Evolutionary conservation across 192 early-diverging fungal genomes (phyloP).

Genomic region (Funneliformis geosporum): DNA sequence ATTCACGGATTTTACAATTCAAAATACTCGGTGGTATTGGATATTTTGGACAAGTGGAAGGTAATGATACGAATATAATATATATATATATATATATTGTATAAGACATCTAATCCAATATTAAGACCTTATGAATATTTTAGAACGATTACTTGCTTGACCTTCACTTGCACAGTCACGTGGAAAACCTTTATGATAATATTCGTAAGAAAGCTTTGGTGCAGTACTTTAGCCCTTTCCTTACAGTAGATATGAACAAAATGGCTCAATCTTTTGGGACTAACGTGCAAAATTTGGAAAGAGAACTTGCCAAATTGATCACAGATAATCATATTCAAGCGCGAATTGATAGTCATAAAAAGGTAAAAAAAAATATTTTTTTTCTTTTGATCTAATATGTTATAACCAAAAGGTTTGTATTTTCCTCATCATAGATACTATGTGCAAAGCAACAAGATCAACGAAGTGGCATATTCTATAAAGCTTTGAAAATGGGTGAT

Average conservation of each 20-base stretch:
- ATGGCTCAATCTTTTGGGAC: slow-evolving; percentile 79
- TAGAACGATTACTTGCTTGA: slow-evolving; percentile 63
- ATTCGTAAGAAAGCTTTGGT: slow-evolving; percentile 78
- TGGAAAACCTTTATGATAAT: slow-evolving; percentile 65
- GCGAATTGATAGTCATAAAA: slow-evolving; percentile 84
- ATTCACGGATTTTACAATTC: slow-evolving; percentile 74
- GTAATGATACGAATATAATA: slow-evolving; percentile 46
- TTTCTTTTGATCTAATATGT: background rate
- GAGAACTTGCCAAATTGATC: slow-evolving; percentile 70
- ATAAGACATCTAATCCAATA: too few relatives aligned
- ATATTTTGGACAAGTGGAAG: slow-evolving; percentile 65
- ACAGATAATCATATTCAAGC: slow-evolving; percentile 71
- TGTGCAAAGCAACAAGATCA: slow-evolving; percentile 68
- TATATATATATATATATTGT: too few relatives aligned
- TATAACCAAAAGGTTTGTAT: background rate
- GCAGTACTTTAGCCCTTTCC: slow-evolving; percentile 82
- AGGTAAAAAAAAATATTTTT: slow-evolving; percentile 49
- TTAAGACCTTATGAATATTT: background rate
- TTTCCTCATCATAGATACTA: slow-evolving; percentile 53
- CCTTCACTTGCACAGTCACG: slow-evolving; percentile 68
- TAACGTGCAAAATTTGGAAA: slow-evolving; percentile 61
- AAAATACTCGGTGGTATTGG: slow-evolving; percentile 69
- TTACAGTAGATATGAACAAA: slow-evolving; percentile 72
- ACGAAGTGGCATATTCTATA: slow-evolving; percentile 67
- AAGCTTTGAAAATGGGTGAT: slow-evolving; percentile 61